phyloP scores from a whole-genome alignment of 2,329 filamentous ascomycete genomes.

The Dryadomyces quercivorus region DNA sequence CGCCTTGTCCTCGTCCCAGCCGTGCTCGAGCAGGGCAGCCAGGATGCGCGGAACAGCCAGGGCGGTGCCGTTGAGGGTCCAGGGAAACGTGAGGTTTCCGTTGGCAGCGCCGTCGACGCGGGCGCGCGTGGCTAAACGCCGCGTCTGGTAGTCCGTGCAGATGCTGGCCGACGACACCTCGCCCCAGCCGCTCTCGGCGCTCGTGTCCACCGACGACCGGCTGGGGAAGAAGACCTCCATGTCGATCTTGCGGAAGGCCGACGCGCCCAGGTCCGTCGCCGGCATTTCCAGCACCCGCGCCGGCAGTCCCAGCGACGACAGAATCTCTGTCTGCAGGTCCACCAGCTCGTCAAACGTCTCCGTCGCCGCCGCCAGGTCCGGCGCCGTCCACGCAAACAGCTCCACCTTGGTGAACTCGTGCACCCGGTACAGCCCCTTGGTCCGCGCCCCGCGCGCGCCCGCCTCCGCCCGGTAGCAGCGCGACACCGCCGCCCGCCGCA shows the following conservation, averaged over 20 bases:
- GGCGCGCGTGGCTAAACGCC: conserved; percentile 66
- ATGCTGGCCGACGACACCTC: conserved; percentile 85
- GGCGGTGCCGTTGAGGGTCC: conserved; percentile 89
- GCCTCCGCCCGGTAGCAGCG: conserved; percentile 96
- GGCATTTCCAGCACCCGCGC: conserved; percentile 94
- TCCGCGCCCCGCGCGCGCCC: conserved; percentile 76
- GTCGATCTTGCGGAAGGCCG: conserved; percentile 75
- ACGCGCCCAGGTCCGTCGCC: conserved; percentile 74
- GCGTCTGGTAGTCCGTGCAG: conserved; percentile 89
- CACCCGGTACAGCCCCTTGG: conserved; percentile 89
- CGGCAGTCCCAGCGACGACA: conserved; percentile 63
- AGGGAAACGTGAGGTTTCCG: conserved; percentile 55
- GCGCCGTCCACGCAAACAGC: conserved; percentile 82
- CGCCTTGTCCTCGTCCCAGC: conserved; percentile 62
- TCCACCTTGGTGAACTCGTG: conserved; percentile 99
- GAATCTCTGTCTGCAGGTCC: conserved; percentile 73
- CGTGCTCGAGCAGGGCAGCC: conserved; percentile 80
- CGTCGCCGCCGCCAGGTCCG: conserved; percentile 35
- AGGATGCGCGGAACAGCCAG: conserved; percentile 82
- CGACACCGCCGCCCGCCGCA: conserved; percentile 72
- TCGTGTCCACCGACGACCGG: conserved; percentile 24
- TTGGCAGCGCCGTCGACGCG: conserved; percentile 31
- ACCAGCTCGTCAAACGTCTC: conserved; percentile 75
- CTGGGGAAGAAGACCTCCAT: conserved; percentile 93
- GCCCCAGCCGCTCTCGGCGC: conserved; percentile 61